Evolutionary conservation across 192 early-diverging fungal species (phyloP).

Genomic region (Phycomyces nitens): DNA sequence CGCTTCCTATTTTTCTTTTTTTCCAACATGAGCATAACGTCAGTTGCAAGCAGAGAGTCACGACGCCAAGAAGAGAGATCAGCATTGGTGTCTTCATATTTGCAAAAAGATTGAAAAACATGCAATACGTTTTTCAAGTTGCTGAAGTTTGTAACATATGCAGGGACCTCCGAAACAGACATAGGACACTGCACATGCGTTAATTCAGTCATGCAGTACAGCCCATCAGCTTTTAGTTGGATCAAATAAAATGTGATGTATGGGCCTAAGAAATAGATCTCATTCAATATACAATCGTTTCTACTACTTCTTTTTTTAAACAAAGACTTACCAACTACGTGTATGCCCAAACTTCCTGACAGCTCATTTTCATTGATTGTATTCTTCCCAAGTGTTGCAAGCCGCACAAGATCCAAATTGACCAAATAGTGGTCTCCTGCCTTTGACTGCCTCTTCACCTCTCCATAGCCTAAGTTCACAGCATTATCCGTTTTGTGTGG

Average conservation of each 20-base stretch:
- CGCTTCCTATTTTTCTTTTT: slow-evolving; percentile 14
- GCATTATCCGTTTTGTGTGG: slow-evolving; percentile 14
- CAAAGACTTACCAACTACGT: too few species aligned
- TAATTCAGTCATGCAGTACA: slow-evolving; percentile 13
- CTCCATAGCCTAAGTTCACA: slow-evolving; percentile 8
- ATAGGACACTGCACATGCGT: slow-evolving; percentile 7
- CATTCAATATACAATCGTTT: slow-evolving; percentile 14
- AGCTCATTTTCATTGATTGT: background rate
- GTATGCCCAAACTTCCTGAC: too few species aligned
- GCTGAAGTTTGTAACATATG: slow-evolving; percentile 14
- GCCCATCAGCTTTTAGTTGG: slow-evolving; percentile 3
- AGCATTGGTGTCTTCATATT: slow-evolving; percentile 8
- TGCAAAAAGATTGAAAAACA: slow-evolving; percentile 11
- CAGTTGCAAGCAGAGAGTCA: slow-evolving; percentile 11
- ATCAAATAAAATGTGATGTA: slow-evolving; percentile 14
- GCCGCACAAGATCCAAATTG: slow-evolving; percentile 16
- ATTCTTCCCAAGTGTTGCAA: slow-evolving; percentile 7
- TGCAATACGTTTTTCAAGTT: slow-evolving; percentile 4
- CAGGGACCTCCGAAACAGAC: slow-evolving; percentile 16
- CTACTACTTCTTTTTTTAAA: background rate
- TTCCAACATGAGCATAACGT: slow-evolving; percentile 13
- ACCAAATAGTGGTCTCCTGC: slow-evolving; percentile 12
- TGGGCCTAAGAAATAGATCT: slow-evolving; percentile 5
- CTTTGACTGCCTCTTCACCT: slow-evolving; percentile 11
- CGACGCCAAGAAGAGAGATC: slow-evolving; percentile 11